Base-by-base conservation (phyloP, 2,329 filamentous ascomycete genomes). In the Talaromyces atroroseus region DNA sequence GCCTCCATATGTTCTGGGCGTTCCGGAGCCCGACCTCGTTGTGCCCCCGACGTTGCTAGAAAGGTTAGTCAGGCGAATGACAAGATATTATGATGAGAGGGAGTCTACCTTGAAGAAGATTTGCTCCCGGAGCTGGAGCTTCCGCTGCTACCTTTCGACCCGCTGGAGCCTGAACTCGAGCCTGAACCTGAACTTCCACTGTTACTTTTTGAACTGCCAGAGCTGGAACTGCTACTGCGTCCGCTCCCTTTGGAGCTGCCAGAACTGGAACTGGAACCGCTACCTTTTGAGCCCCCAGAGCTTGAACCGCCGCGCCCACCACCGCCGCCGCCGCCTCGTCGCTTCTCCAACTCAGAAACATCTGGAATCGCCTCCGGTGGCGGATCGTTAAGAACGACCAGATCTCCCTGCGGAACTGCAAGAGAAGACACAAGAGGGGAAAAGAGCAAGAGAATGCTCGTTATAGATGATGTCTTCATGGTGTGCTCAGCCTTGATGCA, bases 281-380 rank as follows among this genome's bases (percentile, higher is more conserved):
- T 56, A 36, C 4, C 26, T 29, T 29, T 29, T 5, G 62, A 29
- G 26, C 26, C 26, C 8, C 26, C 26, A 10, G 26, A 29, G 11
- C 62, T 48, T 2, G 58, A 44, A 24, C 63, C 14, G 10, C 32
- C 32, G 4, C 2, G 2, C 6, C 66, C 60, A 26, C 62, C 55
- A 34, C 65, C 71, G 26, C 76, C 71, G n/a, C 77, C 74, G 5
- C 77, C 74, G 23, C 78, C 78, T 64, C 76, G 78, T 55, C 79
- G 74, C 63, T 80, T 81, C 56, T 75, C 72, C 26, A 80, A 62
- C 26, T 68, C 66, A 5, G 61, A 44, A 5, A 60, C 45, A 34
- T 67, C 60, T 10, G 54, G 50, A 2, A 29, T 44, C 18, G 52
- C 47, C 21, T 50, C 32, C 11, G 32, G 44, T n/a, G 12, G 26